Base-by-base conservation (phyloP, 2,329 filamentous ascomycete species). In the Calonectria fujianensis region DNA sequence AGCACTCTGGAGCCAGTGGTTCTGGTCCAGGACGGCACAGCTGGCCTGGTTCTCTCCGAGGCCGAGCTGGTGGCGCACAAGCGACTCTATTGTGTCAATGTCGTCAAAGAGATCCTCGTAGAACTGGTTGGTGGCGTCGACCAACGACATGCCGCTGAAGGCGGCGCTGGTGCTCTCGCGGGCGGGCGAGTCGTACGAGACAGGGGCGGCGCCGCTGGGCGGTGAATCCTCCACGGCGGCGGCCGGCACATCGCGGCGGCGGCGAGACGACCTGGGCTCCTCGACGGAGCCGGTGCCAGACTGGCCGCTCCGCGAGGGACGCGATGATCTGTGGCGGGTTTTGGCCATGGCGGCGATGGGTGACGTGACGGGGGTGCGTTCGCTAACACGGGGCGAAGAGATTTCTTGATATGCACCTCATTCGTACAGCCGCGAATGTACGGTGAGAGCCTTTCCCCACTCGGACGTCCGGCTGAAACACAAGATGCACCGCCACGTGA, bases 331-430 rank as follows among this genome's bases (percentile, higher is more conserved):
- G 29, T 63, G 57, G 35, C 57, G 57, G 9, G 35, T 41, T 39
- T 63, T 63, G 32, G 57, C 57, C 57, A 63, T 63, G 57, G 57
- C 57, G 57, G 57, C 57, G 57, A 63, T 63, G 57, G 13, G 35
- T 63, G 57, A 41, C 57, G 35, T 63, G 57, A 41, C 57, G 35
- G 57, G 57, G 57, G 35, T 63, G 41, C 57, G 57, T 35, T 48
- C 45, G 45, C 45, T 48, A 48, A 48, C 45, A 48, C 8, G n/a
- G 35, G 35, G 57, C 37, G 57, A 37, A 39, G 57, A 63, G 35
- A 39, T 39, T 39, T 63, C 57, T 63, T 41, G 57, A 63, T 63
- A 63, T 63, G 57, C 57, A 63, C n/a, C 57, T 63, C 57, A 63
- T 63, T 18, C 57, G 35, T 63, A 63, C 57, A 63, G 57, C 57